phyloP scores from a whole-genome alignment of 2,329 filamentous ascomycete species.

The Monosporascus sp. region DNA sequence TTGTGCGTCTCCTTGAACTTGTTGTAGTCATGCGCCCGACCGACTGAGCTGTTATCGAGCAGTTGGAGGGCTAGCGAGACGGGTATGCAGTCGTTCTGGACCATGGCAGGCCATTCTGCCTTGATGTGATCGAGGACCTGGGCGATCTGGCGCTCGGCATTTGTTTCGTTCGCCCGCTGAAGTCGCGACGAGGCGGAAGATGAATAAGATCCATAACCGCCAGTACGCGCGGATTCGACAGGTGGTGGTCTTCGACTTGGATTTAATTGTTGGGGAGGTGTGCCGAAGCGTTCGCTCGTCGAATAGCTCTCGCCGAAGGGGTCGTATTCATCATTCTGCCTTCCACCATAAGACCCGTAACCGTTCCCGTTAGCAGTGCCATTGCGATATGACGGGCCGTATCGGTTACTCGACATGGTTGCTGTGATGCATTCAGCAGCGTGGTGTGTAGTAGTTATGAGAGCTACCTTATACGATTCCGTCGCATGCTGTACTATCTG shows the following conservation, averaged over 20 bases:
- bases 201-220: conserved; percentile 11
- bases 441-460: neutral
- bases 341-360: conserved; percentile 39
- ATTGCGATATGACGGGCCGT: conserved; percentile 42
- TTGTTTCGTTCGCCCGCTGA: conserved; percentile 31
- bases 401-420: conserved; percentile 47
- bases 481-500: conserved; percentile 2
- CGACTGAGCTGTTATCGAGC: conserved; percentile 89
- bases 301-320: conserved; percentile 42
- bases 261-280: conserved; percentile 21
- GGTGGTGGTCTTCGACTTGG: conserved; percentile 28
- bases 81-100: conserved; percentile 79
- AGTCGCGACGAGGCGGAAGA: conserved; percentile 19
- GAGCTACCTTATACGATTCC: conserved; percentile 3
- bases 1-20: conserved; percentile 80
- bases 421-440: conserved; percentile 19
- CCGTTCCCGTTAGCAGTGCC: conserved; percentile 37
- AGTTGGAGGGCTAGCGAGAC: conserved; percentile 93
- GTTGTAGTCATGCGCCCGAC: conserved; percentile 80
- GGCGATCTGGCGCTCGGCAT: conserved; percentile 51
- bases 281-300: conserved; percentile 36
- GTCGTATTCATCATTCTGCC: conserved; percentile 44
- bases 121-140: conserved; percentile 78
- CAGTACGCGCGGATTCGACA: conserved; percentile 23
- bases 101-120: conserved; percentile 88